Conservation (phyloP, 352 stramenopile species). For the Phytophthora ramorum region DNA sequence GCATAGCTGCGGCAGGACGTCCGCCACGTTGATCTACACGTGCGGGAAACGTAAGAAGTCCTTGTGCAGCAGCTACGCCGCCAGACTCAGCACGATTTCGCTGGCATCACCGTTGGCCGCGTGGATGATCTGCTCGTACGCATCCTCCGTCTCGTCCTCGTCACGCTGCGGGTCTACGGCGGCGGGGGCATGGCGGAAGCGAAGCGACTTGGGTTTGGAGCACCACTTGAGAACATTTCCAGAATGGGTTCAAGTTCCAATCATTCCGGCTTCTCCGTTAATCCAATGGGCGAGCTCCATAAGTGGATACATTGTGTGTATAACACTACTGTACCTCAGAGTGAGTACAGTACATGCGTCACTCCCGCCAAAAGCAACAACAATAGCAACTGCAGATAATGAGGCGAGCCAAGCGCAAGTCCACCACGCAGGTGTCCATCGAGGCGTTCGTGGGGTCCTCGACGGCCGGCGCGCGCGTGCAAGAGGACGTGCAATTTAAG, state of each 20-base stretch:
- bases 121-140: conserved; percentile 79
- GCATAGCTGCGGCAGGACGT: conserved; percentile 64
- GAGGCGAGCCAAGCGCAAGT: conserved; percentile 30
- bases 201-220: neutral
- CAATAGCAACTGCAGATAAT: conserved; percentile 3
- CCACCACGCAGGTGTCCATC: conserved; percentile 58
- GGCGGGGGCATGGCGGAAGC: conserved; percentile 40
- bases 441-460: conserved; percentile 55
- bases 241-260: no score
- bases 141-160: conserved; percentile 75
- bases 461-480: conserved; percentile 31
- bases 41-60: conserved; percentile 83
- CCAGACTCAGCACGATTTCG: conserved; percentile 69
- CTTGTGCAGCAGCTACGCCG: conserved; percentile 75
- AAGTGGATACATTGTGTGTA: no score
- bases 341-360: no score
- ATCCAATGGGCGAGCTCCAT: no score
- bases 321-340: no score
- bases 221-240: no score
- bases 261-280: no score
- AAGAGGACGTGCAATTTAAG: conserved; percentile 80
- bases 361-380: conserved; percentile 7
- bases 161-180: conserved; percentile 59
- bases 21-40: conserved; percentile 76
- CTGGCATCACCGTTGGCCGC: conserved; percentile 41